A percentile compares a stretch with the other conserved stretches of the same genome.
phyloP scores from a whole-genome alignment of 2,329 filamentous ascomycete species.

The Nemania diffusa region DNA sequence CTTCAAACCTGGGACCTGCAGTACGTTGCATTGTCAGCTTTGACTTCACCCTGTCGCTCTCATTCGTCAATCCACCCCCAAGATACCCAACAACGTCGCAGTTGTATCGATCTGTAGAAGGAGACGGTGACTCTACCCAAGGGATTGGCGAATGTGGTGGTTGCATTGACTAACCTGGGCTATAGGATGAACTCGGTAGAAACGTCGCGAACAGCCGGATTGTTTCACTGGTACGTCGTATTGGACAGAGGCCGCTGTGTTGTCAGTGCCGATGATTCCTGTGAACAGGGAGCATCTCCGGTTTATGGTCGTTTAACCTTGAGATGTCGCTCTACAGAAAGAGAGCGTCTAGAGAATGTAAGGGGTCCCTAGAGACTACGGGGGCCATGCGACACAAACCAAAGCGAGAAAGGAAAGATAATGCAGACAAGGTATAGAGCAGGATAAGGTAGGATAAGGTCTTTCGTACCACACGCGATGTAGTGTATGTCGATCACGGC shows the following conservation, averaged over 20 bases:
- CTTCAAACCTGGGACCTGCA: constrained; percentile 33
- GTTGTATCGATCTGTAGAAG: constrained; percentile 28
- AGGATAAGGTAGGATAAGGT: constrained; percentile 3
- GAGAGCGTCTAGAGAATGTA: constrained; percentile 27
- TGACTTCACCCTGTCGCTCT: constrained; percentile 25
- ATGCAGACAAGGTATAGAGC: constrained; percentile 10
- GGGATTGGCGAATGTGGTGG: constrained; percentile 3
- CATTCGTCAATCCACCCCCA: constrained; percentile 11
- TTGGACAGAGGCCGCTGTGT: background rate
- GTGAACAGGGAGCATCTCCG: constrained; percentile 14
- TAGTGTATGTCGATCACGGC: constrained; percentile 22
- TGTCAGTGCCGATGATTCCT: constrained; percentile 12
- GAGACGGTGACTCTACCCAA: constrained; percentile 7
- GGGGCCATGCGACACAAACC: constrained; percentile 23
- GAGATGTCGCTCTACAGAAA: constrained; percentile 32
- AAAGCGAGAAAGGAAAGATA: constrained; percentile 17
- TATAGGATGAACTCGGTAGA: constrained; percentile 2
- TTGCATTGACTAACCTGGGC: constrained; percentile 29
- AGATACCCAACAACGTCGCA: constrained; percentile 20
- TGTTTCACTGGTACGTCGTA: constrained; percentile 9
- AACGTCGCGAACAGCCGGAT: constrained; percentile 5
- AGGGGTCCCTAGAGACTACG: constrained; percentile 39
- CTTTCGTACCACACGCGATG: background rate
- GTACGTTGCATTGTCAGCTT: constrained; percentile 38
- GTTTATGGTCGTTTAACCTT: constrained; percentile 7